Percentiles rank a stretch among this genome's conserved stretches.
Evolutionary conservation across 495 filamentous ascomycete genomes (phyloP).

Genomic region (Trichoderma erinaceum): DNA sequence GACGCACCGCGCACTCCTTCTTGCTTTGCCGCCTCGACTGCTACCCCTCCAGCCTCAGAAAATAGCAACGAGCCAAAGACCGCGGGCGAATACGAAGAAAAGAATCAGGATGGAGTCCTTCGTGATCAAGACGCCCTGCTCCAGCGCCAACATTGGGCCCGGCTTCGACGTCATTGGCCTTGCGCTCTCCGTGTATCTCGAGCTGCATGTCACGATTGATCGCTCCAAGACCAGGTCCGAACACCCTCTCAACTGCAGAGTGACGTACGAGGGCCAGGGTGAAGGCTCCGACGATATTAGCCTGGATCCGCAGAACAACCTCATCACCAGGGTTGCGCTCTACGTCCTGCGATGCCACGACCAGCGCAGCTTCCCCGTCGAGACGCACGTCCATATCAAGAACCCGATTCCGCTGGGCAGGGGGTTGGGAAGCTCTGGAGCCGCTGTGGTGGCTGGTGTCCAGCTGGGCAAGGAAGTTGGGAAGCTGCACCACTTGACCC

Average conservation of each 20-base stretch:
- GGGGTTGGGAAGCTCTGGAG: slow-evolving; percentile 86
- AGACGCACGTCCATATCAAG: slow-evolving; percentile 85
- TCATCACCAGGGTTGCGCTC: slow-evolving; percentile 84
- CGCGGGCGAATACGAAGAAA: background rate
- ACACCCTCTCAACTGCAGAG: slow-evolving; percentile 71
- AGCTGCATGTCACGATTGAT: slow-evolving; percentile 70
- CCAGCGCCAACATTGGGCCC: slow-evolving; percentile 91
- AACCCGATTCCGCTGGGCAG: slow-evolving; percentile 90
- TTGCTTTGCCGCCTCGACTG: too few relatives aligned
- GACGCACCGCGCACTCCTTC: too few relatives aligned
- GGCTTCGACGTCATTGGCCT: slow-evolving; percentile 97
- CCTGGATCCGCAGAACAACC: slow-evolving; percentile 71
- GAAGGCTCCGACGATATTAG: slow-evolving; percentile 67
- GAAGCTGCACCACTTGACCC: slow-evolving; percentile 63
- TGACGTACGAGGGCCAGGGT: slow-evolving; percentile 83
- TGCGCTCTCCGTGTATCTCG: slow-evolving; percentile 83
- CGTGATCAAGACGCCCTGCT: slow-evolving; percentile 68
- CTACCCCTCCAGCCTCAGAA: background rate
- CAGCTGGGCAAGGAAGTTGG: slow-evolving; percentile 86
- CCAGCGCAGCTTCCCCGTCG: slow-evolving; percentile 69
- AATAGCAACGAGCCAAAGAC: background rate
- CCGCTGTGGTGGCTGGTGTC: slow-evolving; percentile 91
- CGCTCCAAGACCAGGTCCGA: slow-evolving; percentile 42
- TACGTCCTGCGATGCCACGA: slow-evolving; percentile 91
- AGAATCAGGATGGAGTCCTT: slow-evolving; percentile 40